A percentile compares a stretch with the other conserved stretches of the same genome.
phyloP scores from a whole-genome alignment of 441 rosid genomes.

The Manihot esculenta region DNA sequence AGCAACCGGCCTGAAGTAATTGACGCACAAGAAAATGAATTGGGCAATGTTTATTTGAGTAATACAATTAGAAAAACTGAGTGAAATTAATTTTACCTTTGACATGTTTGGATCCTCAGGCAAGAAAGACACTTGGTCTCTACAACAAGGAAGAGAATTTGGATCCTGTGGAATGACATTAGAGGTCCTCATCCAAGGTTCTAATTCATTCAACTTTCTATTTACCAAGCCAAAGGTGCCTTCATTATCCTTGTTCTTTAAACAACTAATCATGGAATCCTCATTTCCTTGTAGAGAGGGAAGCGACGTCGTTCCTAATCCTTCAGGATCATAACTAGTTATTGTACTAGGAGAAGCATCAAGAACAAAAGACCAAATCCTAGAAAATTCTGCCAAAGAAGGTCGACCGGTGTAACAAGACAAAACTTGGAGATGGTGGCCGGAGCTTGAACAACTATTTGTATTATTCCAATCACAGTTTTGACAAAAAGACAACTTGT shows the following conservation, averaged over 20 bases:
- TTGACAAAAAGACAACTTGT: constrained; percentile 59
- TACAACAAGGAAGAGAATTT: constrained; percentile 30
- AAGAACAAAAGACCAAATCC: constrained; percentile 55
- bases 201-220: constrained; percentile 30
- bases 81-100: constrained; percentile 24
- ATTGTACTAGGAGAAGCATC: constrained; percentile 27
- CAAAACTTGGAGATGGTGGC: constrained; percentile 40
- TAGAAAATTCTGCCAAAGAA: constrained; percentile 48
- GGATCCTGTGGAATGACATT: constrained; percentile 28
- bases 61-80: background rate
- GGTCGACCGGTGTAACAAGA: constrained; percentile 60
- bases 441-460: constrained; percentile 41
- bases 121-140: constrained; percentile 44
- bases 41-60: too few relatives aligned
- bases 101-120: constrained; percentile 35
- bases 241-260: constrained; percentile 32
- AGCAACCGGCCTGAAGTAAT: constrained; percentile 31
- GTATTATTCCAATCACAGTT: constrained; percentile 50
- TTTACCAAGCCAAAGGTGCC: constrained; percentile 27
- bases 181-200: constrained; percentile 35
- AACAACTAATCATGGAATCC: constrained; percentile 22
- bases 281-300: constrained; percentile 28
- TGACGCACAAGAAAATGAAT: background rate
- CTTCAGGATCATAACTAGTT: constrained; percentile 12
- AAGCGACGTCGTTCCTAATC: constrained; percentile 23